Percentiles rank a stretch among this genome's conserved stretches.
Evolutionary conservation across 306 rosid genomes (phyloP).

Genomic region (Boehmeria nivea): DNA sequence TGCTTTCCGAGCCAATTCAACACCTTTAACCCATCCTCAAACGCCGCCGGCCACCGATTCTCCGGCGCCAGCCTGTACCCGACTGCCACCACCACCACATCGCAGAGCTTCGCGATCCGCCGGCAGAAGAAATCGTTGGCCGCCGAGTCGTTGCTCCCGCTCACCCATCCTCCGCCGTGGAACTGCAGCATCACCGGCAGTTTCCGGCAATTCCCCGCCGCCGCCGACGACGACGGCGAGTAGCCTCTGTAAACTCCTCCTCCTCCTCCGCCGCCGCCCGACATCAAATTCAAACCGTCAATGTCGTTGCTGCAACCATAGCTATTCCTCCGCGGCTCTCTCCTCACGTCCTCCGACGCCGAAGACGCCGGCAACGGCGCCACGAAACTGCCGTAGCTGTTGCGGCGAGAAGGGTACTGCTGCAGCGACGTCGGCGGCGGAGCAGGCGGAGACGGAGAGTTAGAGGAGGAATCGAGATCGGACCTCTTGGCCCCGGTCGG

Average conservation of each 20-base stretch:
- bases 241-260: slow-evolving; percentile 64
- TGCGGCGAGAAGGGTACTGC: slow-evolving; percentile 29
- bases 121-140: slow-evolving; percentile 79
- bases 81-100: slow-evolving; percentile 61
- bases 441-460: slow-evolving; percentile 21
- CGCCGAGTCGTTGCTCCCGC: slow-evolving; percentile 79
- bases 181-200: slow-evolving; percentile 83
- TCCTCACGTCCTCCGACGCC: slow-evolving; percentile 17
- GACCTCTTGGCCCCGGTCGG: not conserved
- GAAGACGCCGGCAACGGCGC: not conserved
- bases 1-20: slow-evolving; percentile 95
- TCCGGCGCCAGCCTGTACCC: slow-evolving; percentile 92
- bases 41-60: slow-evolving; percentile 80
- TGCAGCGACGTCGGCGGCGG: not conserved
- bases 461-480: slow-evolving; percentile 27
- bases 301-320: slow-evolving; percentile 23
- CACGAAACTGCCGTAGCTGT: slow-evolving; percentile 43
- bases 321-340: slow-evolving; percentile 47
- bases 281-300: slow-evolving; percentile 60
- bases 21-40: slow-evolving; percentile 83
- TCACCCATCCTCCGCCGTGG: slow-evolving; percentile 99
- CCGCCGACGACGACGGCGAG: slow-evolving; percentile 37
- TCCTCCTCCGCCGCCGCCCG: slow-evolving; percentile 29
- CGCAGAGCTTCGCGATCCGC: slow-evolving; percentile 72
- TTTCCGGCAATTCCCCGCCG: slow-evolving; percentile 34